Evolutionary conservation across 2,329 filamentous ascomycete species (phyloP).

Genomic region (Thielaviopsis musarum): DNA sequence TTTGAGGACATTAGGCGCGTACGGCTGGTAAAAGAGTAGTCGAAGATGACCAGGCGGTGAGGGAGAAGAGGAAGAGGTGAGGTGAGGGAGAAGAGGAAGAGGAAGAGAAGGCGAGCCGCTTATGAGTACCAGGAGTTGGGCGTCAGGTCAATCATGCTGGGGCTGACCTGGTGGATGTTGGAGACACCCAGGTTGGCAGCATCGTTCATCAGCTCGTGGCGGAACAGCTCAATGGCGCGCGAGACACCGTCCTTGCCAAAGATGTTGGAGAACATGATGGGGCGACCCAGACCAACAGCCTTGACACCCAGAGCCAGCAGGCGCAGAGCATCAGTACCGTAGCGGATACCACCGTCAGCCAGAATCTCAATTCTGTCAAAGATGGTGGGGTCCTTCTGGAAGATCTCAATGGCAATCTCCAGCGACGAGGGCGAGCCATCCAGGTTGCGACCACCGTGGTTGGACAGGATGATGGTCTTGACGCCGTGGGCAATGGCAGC

Average conservation of each 20-base stretch:
- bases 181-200: constrained; percentile 26
- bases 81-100: neutral
- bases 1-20: neutral
- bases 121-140: constrained; percentile 17
- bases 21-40: neutral
- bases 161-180: constrained; percentile 21
- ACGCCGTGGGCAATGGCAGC: constrained; percentile 22
- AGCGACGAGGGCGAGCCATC: constrained; percentile 21
- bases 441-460: constrained; percentile 27
- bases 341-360: constrained; percentile 26
- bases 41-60: neutral
- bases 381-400: constrained; percentile 16
- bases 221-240: constrained; percentile 27
- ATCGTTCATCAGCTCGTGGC: constrained; percentile 30
- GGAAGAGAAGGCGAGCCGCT: neutral
- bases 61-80: neutral
- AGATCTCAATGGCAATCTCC: constrained; percentile 20
- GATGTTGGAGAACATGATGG: constrained; percentile 24
- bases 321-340: constrained; percentile 26
- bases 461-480: constrained; percentile 25
- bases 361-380: constrained; percentile 16
- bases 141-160: constrained; percentile 17
- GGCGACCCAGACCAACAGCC: constrained; percentile 30
- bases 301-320: constrained; percentile 27
- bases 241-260: constrained; percentile 32